Evolutionary conservation across 2,329 filamentous ascomycete genomes (phyloP).

Genomic region (Venturia pyrina): DNA sequence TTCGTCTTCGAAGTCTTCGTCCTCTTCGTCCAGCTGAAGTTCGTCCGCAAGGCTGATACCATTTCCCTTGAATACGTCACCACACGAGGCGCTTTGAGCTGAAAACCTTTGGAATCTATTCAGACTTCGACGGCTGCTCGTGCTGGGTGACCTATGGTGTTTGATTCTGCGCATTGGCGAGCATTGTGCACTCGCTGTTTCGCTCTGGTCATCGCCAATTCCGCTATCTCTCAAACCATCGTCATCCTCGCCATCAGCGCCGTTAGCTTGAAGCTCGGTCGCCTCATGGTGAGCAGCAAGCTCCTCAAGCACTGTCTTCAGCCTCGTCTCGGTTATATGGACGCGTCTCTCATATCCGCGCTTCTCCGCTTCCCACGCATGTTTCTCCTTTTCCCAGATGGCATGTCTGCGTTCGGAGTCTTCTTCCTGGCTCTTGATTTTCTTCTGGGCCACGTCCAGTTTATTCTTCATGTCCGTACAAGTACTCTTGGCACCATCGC

Average conservation of each 20-base stretch:
- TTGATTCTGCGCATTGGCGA: constrained; percentile 30
- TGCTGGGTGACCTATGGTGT: constrained; percentile 50
- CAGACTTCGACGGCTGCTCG: constrained; percentile 40
- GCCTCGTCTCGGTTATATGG: constrained; percentile 78
- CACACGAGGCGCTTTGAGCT: constrained; percentile 47
- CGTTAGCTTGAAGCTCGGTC: constrained; percentile 21
- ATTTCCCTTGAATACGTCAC: constrained; percentile 46
- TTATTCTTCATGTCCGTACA: constrained; percentile 64
- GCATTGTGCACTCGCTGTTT: constrained; percentile 57
- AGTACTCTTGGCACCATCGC: constrained; percentile 70
- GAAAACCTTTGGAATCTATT: constrained; percentile 60
- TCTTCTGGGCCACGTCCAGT: constrained; percentile 69
- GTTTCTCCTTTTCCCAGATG: constrained; percentile 75
- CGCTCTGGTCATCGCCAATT: constrained; percentile 43
- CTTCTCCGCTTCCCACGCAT: constrained; percentile 74
- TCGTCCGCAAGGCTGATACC: constrained; percentile 83
- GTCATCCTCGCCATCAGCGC: constrained; percentile 47
- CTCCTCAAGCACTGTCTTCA: constrained; percentile 79
- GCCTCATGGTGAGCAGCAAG: constrained; percentile 58
- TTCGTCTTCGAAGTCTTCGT: constrained; percentile 40
- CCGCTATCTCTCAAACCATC: constrained; percentile 51
- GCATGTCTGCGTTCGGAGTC: constrained; percentile 68
- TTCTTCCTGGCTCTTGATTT: constrained; percentile 68
- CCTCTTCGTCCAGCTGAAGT: constrained; percentile 75
- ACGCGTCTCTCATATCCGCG: constrained; percentile 74